Percentiles rank a stretch among this genome's conserved stretches.
Evolutionary conservation across 306 rosid species (phyloP).

Genomic region (Glycine latifolia): DNA sequence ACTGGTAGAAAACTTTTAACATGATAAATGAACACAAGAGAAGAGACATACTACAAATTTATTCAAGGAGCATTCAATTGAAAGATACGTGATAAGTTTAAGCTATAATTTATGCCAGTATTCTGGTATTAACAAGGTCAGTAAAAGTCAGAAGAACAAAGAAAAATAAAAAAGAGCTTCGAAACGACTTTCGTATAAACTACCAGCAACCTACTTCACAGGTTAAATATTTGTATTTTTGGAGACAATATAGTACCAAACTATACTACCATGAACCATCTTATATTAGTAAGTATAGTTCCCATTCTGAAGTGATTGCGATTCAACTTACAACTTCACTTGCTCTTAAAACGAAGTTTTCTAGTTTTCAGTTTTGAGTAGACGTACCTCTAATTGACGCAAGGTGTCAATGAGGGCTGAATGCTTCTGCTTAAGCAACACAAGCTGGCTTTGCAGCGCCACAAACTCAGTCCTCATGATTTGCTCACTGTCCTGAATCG

Average conservation of each 20-base stretch:
- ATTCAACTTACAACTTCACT: no score
- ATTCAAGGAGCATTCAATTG: not conserved
- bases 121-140: slow-evolving; percentile 7
- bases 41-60: not conserved
- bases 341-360: no score
- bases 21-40: slow-evolving; percentile 1
- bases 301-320: slow-evolving; percentile 27
- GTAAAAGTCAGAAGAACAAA: not conserved
- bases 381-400: slow-evolving; percentile 89
- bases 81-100: not conserved
- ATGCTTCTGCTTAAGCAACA: slow-evolving; percentile 92
- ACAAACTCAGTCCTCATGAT: slow-evolving; percentile 89
- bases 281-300: slow-evolving; percentile 3
- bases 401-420: slow-evolving; percentile 79
- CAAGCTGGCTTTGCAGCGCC: slow-evolving; percentile 74
- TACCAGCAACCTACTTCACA: not conserved
- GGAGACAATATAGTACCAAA: slow-evolving; percentile 27
- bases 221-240: slow-evolving; percentile 13
- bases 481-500: slow-evolving; percentile 87
- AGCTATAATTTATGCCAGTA: not conserved
- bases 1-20: not conserved
- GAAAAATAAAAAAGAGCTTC: slow-evolving; percentile 16
- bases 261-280: not conserved
- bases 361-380: slow-evolving; percentile 28
- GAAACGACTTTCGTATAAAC: not conserved